Evolutionary conservation across 139 green algal species (phyloP).

Genomic region (Desmodesmus armatus): DNA sequence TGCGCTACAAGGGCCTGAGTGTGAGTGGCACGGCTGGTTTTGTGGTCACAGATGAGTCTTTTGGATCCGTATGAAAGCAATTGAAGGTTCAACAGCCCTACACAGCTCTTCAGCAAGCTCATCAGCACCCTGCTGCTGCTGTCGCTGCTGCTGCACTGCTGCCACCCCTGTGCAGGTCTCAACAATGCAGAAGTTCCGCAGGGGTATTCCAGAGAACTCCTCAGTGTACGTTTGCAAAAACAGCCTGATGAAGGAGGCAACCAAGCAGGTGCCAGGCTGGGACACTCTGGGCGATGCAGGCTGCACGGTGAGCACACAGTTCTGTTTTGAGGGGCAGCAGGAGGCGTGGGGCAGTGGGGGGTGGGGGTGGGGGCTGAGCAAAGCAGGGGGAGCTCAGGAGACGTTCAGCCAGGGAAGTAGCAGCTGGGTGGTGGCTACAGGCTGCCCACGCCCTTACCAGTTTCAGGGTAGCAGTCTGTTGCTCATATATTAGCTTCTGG

Average conservation of each 20-base stretch:
- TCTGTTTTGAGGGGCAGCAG: background rate
- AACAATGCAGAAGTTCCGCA: slow-evolving; percentile 81
- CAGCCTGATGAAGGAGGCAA: slow-evolving; percentile 81
- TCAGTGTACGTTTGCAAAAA: slow-evolving; percentile 89
- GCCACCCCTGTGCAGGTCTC: slow-evolving; percentile 63
- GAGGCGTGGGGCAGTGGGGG: too few species aligned
- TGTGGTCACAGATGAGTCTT: too few species aligned
- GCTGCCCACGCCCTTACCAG: too few species aligned
- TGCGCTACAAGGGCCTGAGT: slow-evolving; percentile 84
- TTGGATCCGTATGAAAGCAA: too few species aligned
- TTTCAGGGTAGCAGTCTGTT: too few species aligned
- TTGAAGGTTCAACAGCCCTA: background rate
- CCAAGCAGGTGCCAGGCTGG: slow-evolving; percentile 78
- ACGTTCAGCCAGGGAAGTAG: too few species aligned
- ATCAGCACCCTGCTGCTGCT: slow-evolving; percentile 1
- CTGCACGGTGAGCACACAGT: slow-evolving; percentile 48
- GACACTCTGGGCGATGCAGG: slow-evolving; percentile 54
- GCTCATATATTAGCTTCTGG: too few species aligned
- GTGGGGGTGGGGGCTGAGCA: too few species aligned
- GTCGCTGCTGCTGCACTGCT: background rate
- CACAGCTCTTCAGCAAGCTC: background rate
- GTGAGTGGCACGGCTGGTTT: slow-evolving; percentile 60
- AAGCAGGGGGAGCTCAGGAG: too few species aligned
- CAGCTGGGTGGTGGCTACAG: too few species aligned
- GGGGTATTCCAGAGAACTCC: slow-evolving; percentile 71